Evolutionary conservation across 768 basidiomycete species (phyloP), one percentile per base, ranked within the genome.

Genomic region (Auricularia sp.): DNA sequence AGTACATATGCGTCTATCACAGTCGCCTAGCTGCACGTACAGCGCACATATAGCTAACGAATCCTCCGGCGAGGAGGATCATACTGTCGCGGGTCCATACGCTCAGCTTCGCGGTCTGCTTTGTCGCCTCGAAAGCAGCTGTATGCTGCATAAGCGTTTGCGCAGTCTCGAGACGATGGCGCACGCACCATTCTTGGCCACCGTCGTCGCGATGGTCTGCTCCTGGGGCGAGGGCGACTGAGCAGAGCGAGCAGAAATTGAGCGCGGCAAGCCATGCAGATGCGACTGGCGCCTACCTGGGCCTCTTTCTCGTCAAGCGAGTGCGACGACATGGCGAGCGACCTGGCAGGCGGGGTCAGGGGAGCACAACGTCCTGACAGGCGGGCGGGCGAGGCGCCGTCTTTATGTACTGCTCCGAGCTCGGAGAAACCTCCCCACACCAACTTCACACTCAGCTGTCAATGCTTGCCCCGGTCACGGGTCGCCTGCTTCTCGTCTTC

Each of bases 11-110:
- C 29, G 23, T 14, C 7, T 14, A 34, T 14, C 23, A 33, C 56
- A 59, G 11, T 29, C 23, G 23, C 14, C 10, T 11, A 56, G 43
- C 18, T 18, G 43, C 12, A 59, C 56, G 56, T 59, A 59, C 56
- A 23, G 56, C 56, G 34, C 56, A 59, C 56, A 59, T 59, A 29
- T 59, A 59, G 56, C 56, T 59, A 7, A 59, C 23, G 56, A 59
- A 59, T 8, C 56, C 56, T 12, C 56, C 56, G 33, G 56, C 56
- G 7, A 59, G 56, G 34, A 59, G 14, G 56, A 59, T 59, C 23
- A 29, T 29, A 10, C 29, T 33, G 56, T 59, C 56, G 56, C 56
- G 56, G 23, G 56, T 33, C 56, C 56, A 59, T 29, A 34, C 23
- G 56, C 33, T 59, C 29, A 59, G 56, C 21, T 34, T 23, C 29